These are phyloP conservation scores for Corymbia citriodora DNA, from an alignment of 441 rosid species.

Conservation along the genomic window DNA sequence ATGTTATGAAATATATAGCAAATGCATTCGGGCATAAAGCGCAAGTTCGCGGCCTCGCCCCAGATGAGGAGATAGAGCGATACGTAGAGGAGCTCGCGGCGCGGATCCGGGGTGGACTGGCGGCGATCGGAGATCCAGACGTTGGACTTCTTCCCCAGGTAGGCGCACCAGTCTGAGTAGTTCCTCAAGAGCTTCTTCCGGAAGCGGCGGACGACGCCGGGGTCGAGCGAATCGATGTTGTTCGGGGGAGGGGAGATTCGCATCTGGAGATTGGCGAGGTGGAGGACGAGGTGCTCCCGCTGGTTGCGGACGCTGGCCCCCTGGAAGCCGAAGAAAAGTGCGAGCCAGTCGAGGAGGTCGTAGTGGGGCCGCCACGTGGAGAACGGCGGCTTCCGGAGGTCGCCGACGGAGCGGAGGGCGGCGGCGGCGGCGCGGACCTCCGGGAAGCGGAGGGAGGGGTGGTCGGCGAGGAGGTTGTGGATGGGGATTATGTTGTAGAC, in stretches of 20 bases:
- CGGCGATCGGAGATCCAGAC: slow-evolving; percentile 85
- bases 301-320: slow-evolving; percentile 73
- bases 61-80: slow-evolving; percentile 71
- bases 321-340: slow-evolving; percentile 75
- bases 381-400: slow-evolving; percentile 65
- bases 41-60: slow-evolving; percentile 85
- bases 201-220: slow-evolving; percentile 56
- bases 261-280: slow-evolving; percentile 94
- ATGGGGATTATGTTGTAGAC: slow-evolving; percentile 72
- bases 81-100: slow-evolving; percentile 73
- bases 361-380: slow-evolving; percentile 56
- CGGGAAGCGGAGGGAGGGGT: slow-evolving; percentile 75
- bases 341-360: slow-evolving; percentile 81
- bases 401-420: slow-evolving; percentile 66
- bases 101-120: slow-evolving; percentile 42
- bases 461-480: slow-evolving; percentile 82
- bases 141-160: slow-evolving; percentile 64
- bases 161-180: slow-evolving; percentile 82
- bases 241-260: slow-evolving; percentile 86
- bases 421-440: slow-evolving; percentile 87
- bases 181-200: slow-evolving; percentile 61
- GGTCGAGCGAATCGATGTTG: slow-evolving; percentile 70
- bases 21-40: slow-evolving; percentile 88
- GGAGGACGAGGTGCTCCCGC: slow-evolving; percentile 81
- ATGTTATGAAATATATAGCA: slow-evolving; percentile 79